These are phyloP conservation scores for Butyriboletus loyo DNA, from an alignment of 768 basidiomycete species.

Conservation along the genomic window DNA sequence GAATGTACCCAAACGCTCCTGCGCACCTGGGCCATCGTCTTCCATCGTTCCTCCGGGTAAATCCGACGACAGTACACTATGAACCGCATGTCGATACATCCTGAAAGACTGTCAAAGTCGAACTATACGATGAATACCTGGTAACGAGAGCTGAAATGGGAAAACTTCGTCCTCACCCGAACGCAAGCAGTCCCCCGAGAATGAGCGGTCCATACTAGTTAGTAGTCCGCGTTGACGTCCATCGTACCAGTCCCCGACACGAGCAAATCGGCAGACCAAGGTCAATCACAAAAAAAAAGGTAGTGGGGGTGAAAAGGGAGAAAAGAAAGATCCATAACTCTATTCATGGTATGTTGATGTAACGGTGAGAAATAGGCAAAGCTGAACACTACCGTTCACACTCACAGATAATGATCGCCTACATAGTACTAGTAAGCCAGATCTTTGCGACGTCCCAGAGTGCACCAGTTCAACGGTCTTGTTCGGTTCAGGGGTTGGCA, in stretches of 20 bases:
- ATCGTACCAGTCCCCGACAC: not conserved
- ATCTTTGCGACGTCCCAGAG: too few species aligned
- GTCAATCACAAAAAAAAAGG: not conserved
- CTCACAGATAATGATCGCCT: too few species aligned
- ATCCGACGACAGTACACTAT: conserved; percentile 23
- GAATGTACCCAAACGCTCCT: too few species aligned
- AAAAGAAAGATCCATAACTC: not conserved
- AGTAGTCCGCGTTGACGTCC: conserved; percentile 5
- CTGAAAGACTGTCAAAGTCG: conserved; percentile 17
- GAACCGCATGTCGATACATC: conserved; percentile 28
- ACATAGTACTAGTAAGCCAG: too few species aligned
- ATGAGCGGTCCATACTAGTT: conserved; percentile 21
- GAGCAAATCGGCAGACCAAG: not conserved
- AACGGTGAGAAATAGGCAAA: conserved; percentile 1
- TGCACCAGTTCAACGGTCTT: too few species aligned
- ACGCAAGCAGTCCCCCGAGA: conserved; percentile 24
- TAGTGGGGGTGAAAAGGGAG: not conserved
- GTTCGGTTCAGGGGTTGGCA: too few species aligned
- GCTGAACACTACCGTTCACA: too few species aligned
- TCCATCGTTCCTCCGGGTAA: conserved; percentile 16
- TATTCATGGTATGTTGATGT: not conserved
- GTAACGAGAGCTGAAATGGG: not conserved
- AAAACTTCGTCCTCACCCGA: conserved; percentile 7
- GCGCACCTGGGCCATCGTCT: too few species aligned
- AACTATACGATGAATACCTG: not conserved